Percentiles rank a stretch among this genome's conserved stretches.
Evolutionary conservation across 306 rosid species (phyloP).

Genomic region (Pterocarpus santalinus): DNA sequence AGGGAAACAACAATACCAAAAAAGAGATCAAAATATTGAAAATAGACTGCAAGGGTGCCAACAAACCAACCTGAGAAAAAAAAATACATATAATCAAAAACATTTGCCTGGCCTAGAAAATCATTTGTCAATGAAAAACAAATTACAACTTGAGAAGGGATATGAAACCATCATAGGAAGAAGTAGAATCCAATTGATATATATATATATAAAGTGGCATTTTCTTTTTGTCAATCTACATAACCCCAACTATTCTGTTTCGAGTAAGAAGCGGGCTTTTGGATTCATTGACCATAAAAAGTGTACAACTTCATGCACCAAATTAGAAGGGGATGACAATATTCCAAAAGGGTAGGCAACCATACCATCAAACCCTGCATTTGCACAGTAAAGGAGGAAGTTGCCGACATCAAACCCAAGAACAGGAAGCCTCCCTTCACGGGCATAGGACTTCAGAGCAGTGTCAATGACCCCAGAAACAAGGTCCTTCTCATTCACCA

Average conservation of each 20-base stretch:
- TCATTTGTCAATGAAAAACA: not conserved
- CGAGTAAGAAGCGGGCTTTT: no score
- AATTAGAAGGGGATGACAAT: not conserved
- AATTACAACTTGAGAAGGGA: not conserved
- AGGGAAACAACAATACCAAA: not conserved
- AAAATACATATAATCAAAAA: not conserved
- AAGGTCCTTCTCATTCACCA: slow-evolving; percentile 71
- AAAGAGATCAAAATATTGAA: not conserved
- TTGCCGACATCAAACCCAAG: slow-evolving; percentile 69
- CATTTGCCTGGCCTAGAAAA: not conserved
- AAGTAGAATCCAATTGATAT: not conserved
- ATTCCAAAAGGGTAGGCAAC: slow-evolving; percentile 27
- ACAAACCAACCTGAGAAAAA: not conserved
- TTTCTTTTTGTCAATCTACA: no score
- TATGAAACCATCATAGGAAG: not conserved
- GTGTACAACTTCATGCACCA: no score
- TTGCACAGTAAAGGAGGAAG: slow-evolving; percentile 76
- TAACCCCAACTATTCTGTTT: no score
- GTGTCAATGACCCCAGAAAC: slow-evolving; percentile 77
- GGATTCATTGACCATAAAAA: no score
- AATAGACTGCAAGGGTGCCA: not conserved
- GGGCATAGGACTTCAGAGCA: slow-evolving; percentile 80
- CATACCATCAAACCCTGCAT: slow-evolving; percentile 74
- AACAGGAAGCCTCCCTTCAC: slow-evolving; percentile 90
- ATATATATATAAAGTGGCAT: not conserved